Evolutionary conservation across 495 filamentous ascomycete genomes (phyloP).

Genomic region (Pseudomonodictys pantanalensis): DNA sequence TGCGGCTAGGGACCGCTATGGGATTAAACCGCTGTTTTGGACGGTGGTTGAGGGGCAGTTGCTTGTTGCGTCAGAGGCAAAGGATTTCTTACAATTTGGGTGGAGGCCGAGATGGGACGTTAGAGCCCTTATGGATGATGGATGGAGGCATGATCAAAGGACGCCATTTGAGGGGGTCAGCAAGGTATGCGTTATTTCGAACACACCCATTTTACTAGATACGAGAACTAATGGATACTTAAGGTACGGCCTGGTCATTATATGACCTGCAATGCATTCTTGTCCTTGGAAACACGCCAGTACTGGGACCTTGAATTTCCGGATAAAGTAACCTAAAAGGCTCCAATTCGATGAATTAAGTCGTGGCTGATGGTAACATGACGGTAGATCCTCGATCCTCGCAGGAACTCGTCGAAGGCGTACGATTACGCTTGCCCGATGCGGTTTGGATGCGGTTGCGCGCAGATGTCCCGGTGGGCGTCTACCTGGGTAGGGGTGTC

Average conservation of each 20-base stretch:
- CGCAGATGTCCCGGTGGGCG: slow-evolving; percentile 53
- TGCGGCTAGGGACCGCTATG: neutral
- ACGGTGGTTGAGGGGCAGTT: neutral
- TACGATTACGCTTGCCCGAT: slow-evolving; percentile 42
- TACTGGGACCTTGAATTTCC: slow-evolving; percentile 49
- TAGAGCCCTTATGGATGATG: neutral
- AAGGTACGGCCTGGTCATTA: too few species aligned
- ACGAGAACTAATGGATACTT: too few species aligned
- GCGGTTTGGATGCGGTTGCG: slow-evolving; percentile 48
- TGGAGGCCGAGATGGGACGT: neutral
- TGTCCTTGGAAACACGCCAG: slow-evolving; percentile 23
- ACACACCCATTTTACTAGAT: too few species aligned
- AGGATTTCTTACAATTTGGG: neutral
- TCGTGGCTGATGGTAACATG: neutral
- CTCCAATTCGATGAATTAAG: slow-evolving; percentile 44
- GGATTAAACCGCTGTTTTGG: neutral
- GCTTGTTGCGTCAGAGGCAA: neutral
- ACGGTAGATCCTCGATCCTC: neutral
- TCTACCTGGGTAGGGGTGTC: slow-evolving; percentile 53
- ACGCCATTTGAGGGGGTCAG: neutral
- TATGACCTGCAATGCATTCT: too few species aligned
- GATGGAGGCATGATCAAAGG: neutral
- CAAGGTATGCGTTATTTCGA: too few species aligned
- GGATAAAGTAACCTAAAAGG: slow-evolving; percentile 39
- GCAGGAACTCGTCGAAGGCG: neutral